Conservation (phyloP, 768 basidiomycete species). For the Mycena polygramma region DNA sequence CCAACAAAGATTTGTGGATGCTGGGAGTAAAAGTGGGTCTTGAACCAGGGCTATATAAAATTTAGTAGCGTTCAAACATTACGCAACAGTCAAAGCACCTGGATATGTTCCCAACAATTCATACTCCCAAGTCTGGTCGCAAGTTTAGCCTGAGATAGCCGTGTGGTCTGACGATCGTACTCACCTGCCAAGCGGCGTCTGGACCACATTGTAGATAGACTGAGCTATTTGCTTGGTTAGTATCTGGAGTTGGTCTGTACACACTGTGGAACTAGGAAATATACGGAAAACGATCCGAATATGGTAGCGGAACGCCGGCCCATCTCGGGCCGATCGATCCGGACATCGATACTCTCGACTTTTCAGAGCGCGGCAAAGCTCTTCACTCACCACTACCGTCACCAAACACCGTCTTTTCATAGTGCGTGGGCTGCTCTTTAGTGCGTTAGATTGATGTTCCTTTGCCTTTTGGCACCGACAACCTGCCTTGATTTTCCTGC, state of each 20-base stretch:
- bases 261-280: too few relatives aligned
- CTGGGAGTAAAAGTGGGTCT: slow-evolving; percentile 48
- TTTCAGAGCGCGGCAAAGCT: too few relatives aligned
- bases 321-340: too few relatives aligned
- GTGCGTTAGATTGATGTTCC: background rate
- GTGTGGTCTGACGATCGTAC: background rate
- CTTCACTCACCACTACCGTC: slow-evolving; percentile 47
- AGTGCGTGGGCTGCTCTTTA: slow-evolving; percentile 45
- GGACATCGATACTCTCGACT: too few relatives aligned
- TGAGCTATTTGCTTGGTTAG: slow-evolving; percentile 39
- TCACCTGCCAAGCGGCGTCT: slow-evolving; percentile 43
- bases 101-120: slow-evolving; percentile 50
- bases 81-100: slow-evolving; percentile 37
- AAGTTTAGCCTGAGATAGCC: background rate
- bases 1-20: slow-evolving; percentile 48
- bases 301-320: too few relatives aligned
- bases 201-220: slow-evolving; percentile 47
- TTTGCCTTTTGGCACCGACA: slow-evolving; percentile 14
- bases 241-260: too few relatives aligned
- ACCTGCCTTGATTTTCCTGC: slow-evolving; percentile 48
- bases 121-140: slow-evolving; percentile 41
- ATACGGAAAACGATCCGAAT: too few relatives aligned
- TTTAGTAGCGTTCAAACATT: slow-evolving; percentile 6
- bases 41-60: slow-evolving; percentile 43
- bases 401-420: slow-evolving; percentile 48